These are phyloP conservation scores for Phytophthora europaea DNA, from an alignment of 352 stramenopile species.

Conservation along the genomic window DNA sequence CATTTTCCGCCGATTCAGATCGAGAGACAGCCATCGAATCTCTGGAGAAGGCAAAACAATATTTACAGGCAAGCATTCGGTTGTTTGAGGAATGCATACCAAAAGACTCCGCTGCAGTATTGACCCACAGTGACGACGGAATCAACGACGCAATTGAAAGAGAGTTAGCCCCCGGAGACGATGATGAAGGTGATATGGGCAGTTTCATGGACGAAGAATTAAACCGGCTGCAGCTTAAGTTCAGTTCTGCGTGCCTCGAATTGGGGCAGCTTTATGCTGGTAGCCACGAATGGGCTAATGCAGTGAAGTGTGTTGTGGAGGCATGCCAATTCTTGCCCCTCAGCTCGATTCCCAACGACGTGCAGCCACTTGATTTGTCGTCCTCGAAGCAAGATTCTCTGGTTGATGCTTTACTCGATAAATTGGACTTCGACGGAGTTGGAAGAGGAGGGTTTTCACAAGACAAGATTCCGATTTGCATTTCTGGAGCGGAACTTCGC, in stretches of 20 bases:
- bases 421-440: slow-evolving; percentile 80
- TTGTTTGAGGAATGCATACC: slow-evolving; percentile 78
- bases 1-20: slow-evolving; percentile 9
- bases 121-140: slow-evolving; percentile 44
- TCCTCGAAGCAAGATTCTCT: slow-evolving; percentile 21
- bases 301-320: slow-evolving; percentile 54
- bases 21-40: slow-evolving; percentile 39
- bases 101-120: slow-evolving; percentile 33
- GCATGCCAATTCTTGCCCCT: slow-evolving; percentile 56
- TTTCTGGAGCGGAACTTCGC: slow-evolving; percentile 61
- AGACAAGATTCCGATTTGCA: slow-evolving; percentile 51
- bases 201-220: slow-evolving; percentile 87
- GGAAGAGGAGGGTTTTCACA: slow-evolving; percentile 37
- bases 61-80: slow-evolving; percentile 75
- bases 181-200: slow-evolving; percentile 55
- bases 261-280: slow-evolving; percentile 54
- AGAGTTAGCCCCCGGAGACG: slow-evolving; percentile 31
- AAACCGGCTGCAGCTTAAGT: slow-evolving; percentile 77
- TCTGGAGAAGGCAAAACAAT: slow-evolving; percentile 67
- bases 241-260: slow-evolving; percentile 76
- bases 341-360: slow-evolving; percentile 42
- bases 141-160: slow-evolving; percentile 24
- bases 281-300: slow-evolving; percentile 49
- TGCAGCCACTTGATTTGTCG: slow-evolving; percentile 37
- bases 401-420: slow-evolving; percentile 59